Evolutionary conservation across 2,329 filamentous ascomycete genomes (phyloP).

Genomic region (Didymella arachidicola): DNA sequence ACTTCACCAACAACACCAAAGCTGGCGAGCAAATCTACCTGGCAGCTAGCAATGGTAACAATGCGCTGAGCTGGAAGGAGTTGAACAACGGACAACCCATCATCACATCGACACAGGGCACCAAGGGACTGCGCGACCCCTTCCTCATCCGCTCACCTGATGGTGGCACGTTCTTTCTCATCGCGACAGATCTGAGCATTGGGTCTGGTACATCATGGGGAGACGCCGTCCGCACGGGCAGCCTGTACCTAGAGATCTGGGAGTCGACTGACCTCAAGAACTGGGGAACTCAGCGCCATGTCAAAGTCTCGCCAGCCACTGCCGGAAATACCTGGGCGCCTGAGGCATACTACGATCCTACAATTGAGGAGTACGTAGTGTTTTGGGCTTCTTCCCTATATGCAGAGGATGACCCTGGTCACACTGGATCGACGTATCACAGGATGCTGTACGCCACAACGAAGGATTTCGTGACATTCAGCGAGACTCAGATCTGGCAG

Average conservation of each 20-base stretch:
- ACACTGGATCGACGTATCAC: conserved; percentile 57
- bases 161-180: conserved; percentile 60
- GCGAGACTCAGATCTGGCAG: conserved; percentile 59
- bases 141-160: conserved; percentile 62
- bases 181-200: conserved; percentile 63
- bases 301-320: conserved; percentile 58
- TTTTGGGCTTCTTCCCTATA: conserved; percentile 62
- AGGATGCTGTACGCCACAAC: conserved; percentile 63
- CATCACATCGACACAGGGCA: conserved; percentile 57
- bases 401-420: conserved; percentile 50
- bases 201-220: conserved; percentile 63
- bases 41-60: conserved; percentile 61
- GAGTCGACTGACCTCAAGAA: conserved; percentile 59
- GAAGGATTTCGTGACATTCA: conserved; percentile 61
- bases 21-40: conserved; percentile 63
- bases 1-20: conserved; percentile 58
- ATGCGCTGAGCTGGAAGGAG: conserved; percentile 61
- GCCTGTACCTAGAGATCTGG: conserved; percentile 63
- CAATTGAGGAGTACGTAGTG: conserved; percentile 53
- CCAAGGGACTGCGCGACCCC: conserved; percentile 61
- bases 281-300: conserved; percentile 62
- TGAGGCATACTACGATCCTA: conserved; percentile 60
- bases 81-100: conserved; percentile 59
- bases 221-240: conserved; percentile 57
- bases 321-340: conserved; percentile 65